These are phyloP conservation scores for Podaxis rugospora DNA, from an alignment of 768 basidiomycete species.

Conservation along the genomic window DNA sequence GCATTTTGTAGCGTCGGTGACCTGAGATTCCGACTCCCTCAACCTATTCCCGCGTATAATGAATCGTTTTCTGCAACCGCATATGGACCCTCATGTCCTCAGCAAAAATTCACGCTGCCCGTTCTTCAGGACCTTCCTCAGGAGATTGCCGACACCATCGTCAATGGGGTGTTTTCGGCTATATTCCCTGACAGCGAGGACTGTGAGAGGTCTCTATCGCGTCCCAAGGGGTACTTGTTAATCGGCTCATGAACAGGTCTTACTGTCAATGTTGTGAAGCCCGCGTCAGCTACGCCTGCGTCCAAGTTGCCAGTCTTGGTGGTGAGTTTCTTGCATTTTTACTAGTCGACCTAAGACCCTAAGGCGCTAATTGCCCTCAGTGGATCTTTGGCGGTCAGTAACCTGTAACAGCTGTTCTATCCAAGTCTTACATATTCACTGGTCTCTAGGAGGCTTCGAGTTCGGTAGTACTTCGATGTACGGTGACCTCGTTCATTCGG, in stretches of 20 bases:
- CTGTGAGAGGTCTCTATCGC: conserved; percentile 28
- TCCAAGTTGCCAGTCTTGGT: conserved; percentile 51
- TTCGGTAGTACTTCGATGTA: conserved; percentile 33
- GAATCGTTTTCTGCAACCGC: conserved; percentile 32
- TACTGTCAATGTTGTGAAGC: conserved; percentile 48
- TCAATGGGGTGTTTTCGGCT: conserved; percentile 23
- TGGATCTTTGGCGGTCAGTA: conserved; percentile 47
- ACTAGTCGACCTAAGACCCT: background rate
- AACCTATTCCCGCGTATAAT: conserved; percentile 29
- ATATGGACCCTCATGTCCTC: conserved; percentile 43
- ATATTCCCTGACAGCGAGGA: conserved; percentile 37
- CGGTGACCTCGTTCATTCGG: conserved; percentile 5
- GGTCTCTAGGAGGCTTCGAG: conserved; percentile 35
- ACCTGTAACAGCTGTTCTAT: background rate
- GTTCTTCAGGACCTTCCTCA: conserved; percentile 28
- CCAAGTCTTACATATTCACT: background rate
- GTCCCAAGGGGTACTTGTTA: background rate
- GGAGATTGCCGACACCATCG: conserved; percentile 28
- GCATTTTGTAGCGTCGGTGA: conserved; percentile 25
- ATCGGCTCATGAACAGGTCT: conserved; percentile 30
- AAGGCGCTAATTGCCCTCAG: conserved; percentile 18
- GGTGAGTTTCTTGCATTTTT: conserved; percentile 22
- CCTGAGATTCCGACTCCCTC: conserved; percentile 38
- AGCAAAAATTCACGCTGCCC: conserved; percentile 35
- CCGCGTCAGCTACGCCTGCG: conserved; percentile 30